Conservation (phyloP, 2,329 filamentous ascomycete species). For the Xylaria sp. region DNA sequence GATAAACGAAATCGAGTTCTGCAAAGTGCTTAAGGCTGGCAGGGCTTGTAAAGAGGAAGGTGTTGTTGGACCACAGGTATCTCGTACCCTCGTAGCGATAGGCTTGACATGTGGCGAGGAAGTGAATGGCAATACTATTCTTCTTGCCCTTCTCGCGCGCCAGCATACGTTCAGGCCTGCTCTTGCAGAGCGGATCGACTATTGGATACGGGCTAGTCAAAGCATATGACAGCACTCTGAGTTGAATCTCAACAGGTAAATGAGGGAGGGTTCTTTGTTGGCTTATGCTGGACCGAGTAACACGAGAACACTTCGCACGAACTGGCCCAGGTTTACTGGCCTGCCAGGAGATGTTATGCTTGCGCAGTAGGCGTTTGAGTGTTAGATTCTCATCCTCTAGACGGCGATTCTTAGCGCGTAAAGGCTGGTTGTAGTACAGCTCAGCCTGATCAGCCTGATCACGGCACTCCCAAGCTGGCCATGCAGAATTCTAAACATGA, state of each 20-base stretch:
- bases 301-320: constrained; percentile 38
- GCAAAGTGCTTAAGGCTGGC: constrained; percentile 61
- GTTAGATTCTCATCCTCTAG: constrained; percentile 61
- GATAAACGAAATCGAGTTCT: constrained; percentile 57
- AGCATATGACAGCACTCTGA: constrained; percentile 64
- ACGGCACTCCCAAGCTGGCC: constrained; percentile 60
- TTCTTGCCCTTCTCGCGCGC: constrained; percentile 55
- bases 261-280: constrained; percentile 52
- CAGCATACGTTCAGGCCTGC: constrained; percentile 58
- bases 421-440: constrained; percentile 59
- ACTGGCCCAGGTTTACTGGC: constrained; percentile 49
- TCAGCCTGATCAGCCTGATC: constrained; percentile 64
- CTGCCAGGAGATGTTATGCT: constrained; percentile 65
- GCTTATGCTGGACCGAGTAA: constrained; percentile 46
- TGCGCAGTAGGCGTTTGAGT: constrained; percentile 63
- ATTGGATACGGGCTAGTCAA: constrained; percentile 62
- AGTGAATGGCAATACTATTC: constrained; percentile 64
- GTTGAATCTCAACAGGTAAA: constrained; percentile 64
- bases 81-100: constrained; percentile 62
- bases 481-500: constrained; percentile 28
- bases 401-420: constrained; percentile 59
- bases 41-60: constrained; percentile 66
- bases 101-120: constrained; percentile 63
- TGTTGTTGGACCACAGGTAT: constrained; percentile 63
- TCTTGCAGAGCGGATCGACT: constrained; percentile 63